Base-by-base conservation (phyloP, 1,139 yeast genomes). In the Suhomyces taliae region DNA sequence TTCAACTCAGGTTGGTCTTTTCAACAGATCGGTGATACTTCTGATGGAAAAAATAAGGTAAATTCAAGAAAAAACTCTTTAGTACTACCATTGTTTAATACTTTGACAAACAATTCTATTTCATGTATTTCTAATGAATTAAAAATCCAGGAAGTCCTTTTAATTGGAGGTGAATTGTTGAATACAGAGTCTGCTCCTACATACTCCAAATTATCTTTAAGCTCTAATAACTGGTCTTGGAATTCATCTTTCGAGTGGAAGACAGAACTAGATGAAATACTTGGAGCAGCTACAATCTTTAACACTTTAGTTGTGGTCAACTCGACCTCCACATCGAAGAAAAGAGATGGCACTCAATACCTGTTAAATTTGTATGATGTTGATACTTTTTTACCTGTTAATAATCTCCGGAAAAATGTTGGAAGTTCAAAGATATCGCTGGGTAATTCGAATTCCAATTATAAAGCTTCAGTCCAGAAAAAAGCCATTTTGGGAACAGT, bases 1-100 rank as follows among this genome's bases (percentile, higher is more conserved):
- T 77, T 76, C 47, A 70, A 69, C 42, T 66, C 84, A 2, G 80
- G 80, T 0, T 83, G 89, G 89, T 71, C 82, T 4, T 82, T 80
- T 59, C 68, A 69, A 47, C 58, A 55, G 34, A 61, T 69, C 4
- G 53, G 67, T 2, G 61, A 66, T 3, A 55, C 33, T 29, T 27
- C 42, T 1, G 46, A 53, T 8, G 60, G 60, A 15, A 53, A 55
- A 2, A 52, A 58, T 11, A 55, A 58, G 27, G 70, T 81, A 4
- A 80, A 77, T 49, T 69, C 85, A 10, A 66, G 87, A 43, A 69
- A 71, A 1, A 60, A 65, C 36, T 69, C 85, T 0, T 55, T 82
- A 48, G 67, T 73, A 1, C 58, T 82, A 11, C 86, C 86, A 0
- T 60, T 73, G 0, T 75, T 74, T 43, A 46, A 54, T 4, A 65